Conservation (phyloP, 768 basidiomycete genomes). For the Lyophyllum atratum region DNA sequence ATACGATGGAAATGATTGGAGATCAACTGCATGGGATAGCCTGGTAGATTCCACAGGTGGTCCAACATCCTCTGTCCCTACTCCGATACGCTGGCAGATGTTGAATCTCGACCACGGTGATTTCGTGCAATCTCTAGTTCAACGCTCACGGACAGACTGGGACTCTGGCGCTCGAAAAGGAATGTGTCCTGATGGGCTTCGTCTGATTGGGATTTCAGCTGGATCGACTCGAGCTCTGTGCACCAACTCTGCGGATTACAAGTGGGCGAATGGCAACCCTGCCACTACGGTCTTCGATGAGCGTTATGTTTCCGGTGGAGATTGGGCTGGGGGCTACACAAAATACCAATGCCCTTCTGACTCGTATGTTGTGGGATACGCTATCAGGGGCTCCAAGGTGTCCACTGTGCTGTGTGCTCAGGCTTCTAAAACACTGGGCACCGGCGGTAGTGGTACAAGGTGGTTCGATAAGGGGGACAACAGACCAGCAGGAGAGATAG, state of each 20-base stretch:
- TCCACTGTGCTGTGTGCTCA: constrained; percentile 15
- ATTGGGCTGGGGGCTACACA: constrained; percentile 17
- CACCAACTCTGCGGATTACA: constrained; percentile 8
- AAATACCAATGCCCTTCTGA: constrained; percentile 17
- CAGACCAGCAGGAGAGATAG: constrained; percentile 4
- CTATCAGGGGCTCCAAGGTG: constrained; percentile 12
- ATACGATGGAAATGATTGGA: constrained; percentile 18
- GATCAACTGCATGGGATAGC: constrained; percentile 8
- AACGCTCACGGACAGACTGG: constrained; percentile 14
- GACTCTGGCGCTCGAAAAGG: constrained; percentile 16
- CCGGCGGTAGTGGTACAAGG: constrained; percentile 6
- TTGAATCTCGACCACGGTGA: constrained; percentile 17
- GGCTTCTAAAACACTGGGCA: constrained; percentile 6
- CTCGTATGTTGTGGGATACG: constrained; percentile 14
- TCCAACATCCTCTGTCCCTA: constrained; percentile 1
- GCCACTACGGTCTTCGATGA: constrained; percentile 11
- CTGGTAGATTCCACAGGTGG: constrained; percentile 5
- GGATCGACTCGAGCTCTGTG: constrained; percentile 14
- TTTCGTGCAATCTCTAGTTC: constrained; percentile 12
- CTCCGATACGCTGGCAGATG: constrained; percentile 14
- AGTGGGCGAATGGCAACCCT: constrained; percentile 13
- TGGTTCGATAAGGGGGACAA: constrained; percentile 17
- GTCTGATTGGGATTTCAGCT: constrained; percentile 16
- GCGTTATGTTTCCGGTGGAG: constrained; percentile 11
- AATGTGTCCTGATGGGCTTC: constrained; percentile 18